Conservation (phyloP, 495 filamentous ascomycete genomes). For the Aspergillus cavernicola region DNA sequence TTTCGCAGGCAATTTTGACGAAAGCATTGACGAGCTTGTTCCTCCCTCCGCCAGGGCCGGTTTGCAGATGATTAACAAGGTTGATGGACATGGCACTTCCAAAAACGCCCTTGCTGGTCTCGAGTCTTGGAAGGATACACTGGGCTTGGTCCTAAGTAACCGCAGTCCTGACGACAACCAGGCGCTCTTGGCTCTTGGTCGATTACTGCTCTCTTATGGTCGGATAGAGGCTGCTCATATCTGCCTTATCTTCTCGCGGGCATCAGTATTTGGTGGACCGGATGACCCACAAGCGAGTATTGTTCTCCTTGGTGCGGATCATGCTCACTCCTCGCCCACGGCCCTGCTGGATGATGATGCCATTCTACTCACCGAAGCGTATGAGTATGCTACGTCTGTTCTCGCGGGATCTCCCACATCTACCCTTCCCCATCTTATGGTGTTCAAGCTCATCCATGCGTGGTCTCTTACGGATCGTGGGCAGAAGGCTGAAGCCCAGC, state of each 20-base stretch:
- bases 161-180: constrained; percentile 72
- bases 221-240: constrained; percentile 87
- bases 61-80: constrained; percentile 78
- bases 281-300: constrained; percentile 80
- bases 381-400: constrained; percentile 78
- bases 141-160: constrained; percentile 82
- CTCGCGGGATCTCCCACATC: constrained; percentile 52
- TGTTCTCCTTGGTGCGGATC: constrained; percentile 80
- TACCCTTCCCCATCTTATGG: constrained; percentile 77
- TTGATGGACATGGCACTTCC: constrained; percentile 54
- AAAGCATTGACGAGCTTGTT: constrained; percentile 95
- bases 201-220: constrained; percentile 80
- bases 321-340: constrained; percentile 58
- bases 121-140: constrained; percentile 89
- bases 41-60: constrained; percentile 89
- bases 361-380: constrained; percentile 85
- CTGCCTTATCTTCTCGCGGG: constrained; percentile 65
- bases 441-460: constrained; percentile 87
- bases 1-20: constrained; percentile 89
- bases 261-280: constrained; percentile 68
- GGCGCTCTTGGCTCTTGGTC: constrained; percentile 76
- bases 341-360: constrained; percentile 76
- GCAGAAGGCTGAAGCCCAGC: constrained; percentile 73
- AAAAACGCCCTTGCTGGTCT: constrained; percentile 79
- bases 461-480: constrained; percentile 79